phyloP scores from a whole-genome alignment of 768 basidiomycete genomes.

The Calocybe gangraenosa region DNA sequence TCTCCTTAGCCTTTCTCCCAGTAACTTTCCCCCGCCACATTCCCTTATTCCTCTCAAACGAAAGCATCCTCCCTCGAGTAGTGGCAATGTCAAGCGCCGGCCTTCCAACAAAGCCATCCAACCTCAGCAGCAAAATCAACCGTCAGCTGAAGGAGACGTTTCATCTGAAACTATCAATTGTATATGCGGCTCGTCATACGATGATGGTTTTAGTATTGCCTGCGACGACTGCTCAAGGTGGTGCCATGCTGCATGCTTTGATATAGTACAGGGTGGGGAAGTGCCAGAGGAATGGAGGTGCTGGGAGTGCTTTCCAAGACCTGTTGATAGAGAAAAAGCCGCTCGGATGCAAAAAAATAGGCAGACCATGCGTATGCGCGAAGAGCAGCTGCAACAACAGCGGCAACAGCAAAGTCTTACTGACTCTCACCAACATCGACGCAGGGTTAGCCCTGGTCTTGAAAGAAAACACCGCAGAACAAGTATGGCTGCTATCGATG shows the following conservation, averaged over 20 bases:
- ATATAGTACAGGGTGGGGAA: conserved; percentile 42
- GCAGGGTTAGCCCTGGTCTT: conserved; percentile 24
- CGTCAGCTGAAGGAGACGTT: conserved; percentile 4
- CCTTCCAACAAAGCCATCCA: conserved; percentile 2
- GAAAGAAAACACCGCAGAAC: conserved; percentile 32
- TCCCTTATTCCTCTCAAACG: conserved; percentile 12
- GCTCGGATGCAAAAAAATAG: conserved; percentile 40
- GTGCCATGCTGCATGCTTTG: conserved; percentile 79
- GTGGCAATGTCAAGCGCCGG: conserved; percentile 17
- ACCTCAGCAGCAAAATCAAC: neutral
- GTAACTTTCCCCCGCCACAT: conserved; percentile 2
- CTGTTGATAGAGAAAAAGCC: conserved; percentile 46
- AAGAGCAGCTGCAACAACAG: conserved; percentile 19
- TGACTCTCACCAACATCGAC: conserved; percentile 27
- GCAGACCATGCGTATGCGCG: conserved; percentile 26
- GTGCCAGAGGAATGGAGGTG: conserved; percentile 79
- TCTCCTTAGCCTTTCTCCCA: conserved; percentile 43
- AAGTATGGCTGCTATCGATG: conserved; percentile 32
- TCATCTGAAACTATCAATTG: conserved; percentile 50
- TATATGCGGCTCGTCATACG: conserved; percentile 64
- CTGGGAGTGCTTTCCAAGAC: conserved; percentile 57
- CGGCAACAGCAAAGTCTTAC: conserved; percentile 19
- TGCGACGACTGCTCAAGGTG: conserved; percentile 75
- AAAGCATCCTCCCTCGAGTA: conserved; percentile 22
- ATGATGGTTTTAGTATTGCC: conserved; percentile 77